These are phyloP conservation scores for Tuber indicum DNA, from an alignment of 495 filamentous ascomycete species.

Conservation along the genomic window DNA sequence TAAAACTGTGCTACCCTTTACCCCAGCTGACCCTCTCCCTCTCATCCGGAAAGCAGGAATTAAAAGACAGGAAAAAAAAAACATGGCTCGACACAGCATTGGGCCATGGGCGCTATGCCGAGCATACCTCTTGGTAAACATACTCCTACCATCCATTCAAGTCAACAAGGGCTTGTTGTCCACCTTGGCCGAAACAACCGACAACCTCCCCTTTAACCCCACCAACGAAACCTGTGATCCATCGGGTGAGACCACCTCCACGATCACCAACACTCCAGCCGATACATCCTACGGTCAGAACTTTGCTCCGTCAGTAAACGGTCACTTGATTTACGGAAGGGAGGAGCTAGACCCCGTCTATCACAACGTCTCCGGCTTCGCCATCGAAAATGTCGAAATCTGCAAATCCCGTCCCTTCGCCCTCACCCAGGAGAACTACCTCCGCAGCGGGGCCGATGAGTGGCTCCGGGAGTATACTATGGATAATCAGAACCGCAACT, in stretches of 20 bases:
- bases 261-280: not conserved
- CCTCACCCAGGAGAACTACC: constrained; percentile 32
- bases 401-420: constrained; percentile 39
- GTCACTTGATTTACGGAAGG: not conserved
- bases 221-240: not conserved
- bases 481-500: constrained; percentile 21
- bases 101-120: not conserved
- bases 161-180: too few relatives aligned
- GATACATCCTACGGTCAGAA: not conserved
- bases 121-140: not conserved
- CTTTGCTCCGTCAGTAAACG: not conserved
- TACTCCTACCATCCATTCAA: not conserved
- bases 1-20: not conserved
- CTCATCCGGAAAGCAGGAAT: not conserved
- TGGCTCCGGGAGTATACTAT: constrained; percentile 32
- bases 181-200: not conserved
- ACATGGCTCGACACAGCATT: not conserved
- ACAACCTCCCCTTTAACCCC: not conserved
- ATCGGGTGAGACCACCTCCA: not conserved
- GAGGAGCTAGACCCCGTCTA: not conserved
- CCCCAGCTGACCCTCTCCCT: not conserved
- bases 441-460: constrained; percentile 24
- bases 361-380: constrained; percentile 25
- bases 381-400: constrained; percentile 35
- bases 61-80: not conserved